A percentile compares a stretch with the other conserved stretches of the same genome.
Conservation (phyloP, 2,329 filamentous ascomycete species). For the Diplodia sapinea region DNA sequence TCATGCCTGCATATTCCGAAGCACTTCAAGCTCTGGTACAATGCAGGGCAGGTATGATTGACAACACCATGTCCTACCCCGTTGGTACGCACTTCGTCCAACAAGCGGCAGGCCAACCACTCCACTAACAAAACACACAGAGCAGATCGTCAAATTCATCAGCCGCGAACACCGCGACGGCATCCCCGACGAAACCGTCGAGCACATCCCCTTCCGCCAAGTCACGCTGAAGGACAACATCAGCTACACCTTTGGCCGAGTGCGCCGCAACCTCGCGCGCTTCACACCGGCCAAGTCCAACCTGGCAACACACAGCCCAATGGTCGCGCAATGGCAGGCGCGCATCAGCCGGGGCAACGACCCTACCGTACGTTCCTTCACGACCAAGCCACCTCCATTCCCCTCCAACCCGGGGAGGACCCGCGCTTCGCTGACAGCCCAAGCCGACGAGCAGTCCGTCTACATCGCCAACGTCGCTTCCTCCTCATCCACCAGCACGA, state of each 20-base stretch:
- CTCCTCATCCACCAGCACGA: too few relatives aligned
- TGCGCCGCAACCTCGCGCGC: not conserved
- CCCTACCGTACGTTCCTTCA: not conserved
- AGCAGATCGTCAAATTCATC: not conserved
- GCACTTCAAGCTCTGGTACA: too few relatives aligned
- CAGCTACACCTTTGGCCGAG: not conserved
- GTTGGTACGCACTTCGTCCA: too few relatives aligned
- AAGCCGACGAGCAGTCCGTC: too few relatives aligned
- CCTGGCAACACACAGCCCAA: not conserved
- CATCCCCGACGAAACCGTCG: not conserved
- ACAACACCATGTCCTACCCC: too few relatives aligned
- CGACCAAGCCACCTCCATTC: too few relatives aligned
- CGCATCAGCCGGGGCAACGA: not conserved
- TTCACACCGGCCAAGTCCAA: not conserved
- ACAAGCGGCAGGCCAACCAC: too few relatives aligned
- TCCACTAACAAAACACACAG: not conserved
- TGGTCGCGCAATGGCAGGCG: not conserved
- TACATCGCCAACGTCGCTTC: too few relatives aligned
- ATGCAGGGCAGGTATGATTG: too few relatives aligned
- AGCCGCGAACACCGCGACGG: not conserved
- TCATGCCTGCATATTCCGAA: too few relatives aligned
- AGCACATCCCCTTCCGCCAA: not conserved
- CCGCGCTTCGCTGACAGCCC: too few relatives aligned
- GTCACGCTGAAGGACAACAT: not conserved
- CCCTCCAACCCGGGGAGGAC: too few relatives aligned